These are phyloP conservation scores for Aechmea fasciata DNA, from an alignment of 176 grass and related monocot species.

Conservation along the genomic window DNA sequence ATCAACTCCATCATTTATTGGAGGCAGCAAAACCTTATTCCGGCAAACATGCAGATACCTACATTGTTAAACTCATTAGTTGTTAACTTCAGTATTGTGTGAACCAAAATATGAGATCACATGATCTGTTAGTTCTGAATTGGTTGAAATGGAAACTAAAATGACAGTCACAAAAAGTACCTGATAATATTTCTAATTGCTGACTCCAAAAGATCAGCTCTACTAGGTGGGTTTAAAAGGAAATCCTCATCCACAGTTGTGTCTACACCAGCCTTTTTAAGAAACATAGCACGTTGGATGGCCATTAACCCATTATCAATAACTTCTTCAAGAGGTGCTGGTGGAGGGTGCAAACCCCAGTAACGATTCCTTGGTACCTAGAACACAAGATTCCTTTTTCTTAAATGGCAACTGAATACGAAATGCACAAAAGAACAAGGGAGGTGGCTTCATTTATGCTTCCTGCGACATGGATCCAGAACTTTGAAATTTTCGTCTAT, in stretches of 20 bases:
- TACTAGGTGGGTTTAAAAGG: slow-evolving; percentile 81
- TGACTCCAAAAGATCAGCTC: slow-evolving; percentile 61
- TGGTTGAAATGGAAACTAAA: neutral
- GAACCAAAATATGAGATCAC: neutral
- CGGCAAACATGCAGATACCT: slow-evolving; percentile 64
- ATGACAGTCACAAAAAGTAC: slow-evolving; percentile 31
- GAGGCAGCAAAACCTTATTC: slow-evolving; percentile 47
- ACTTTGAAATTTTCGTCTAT: too few relatives aligned
- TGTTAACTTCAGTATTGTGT: neutral
- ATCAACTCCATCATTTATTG: slow-evolving; percentile 88
- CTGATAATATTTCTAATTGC: slow-evolving; percentile 94
- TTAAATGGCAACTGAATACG: neutral
- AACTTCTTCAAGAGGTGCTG: slow-evolving; percentile 90
- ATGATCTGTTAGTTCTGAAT: neutral
- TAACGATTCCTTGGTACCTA: slow-evolving; percentile 93
- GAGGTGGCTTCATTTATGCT: neutral
- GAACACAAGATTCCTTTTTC: slow-evolving; percentile 3
- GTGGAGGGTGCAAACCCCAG: slow-evolving; percentile 93
- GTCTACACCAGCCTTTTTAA: slow-evolving; percentile 89
- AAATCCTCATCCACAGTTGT: slow-evolving; percentile 77
- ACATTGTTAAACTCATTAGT: slow-evolving; percentile 18
- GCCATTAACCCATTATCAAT: slow-evolving; percentile 78
- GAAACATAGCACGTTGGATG: slow-evolving; percentile 70
- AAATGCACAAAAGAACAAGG: neutral
- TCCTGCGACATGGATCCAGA: neutral